Base-by-base conservation (phyloP, 768 basidiomycete species). In the Mycena kentingensis region DNA sequence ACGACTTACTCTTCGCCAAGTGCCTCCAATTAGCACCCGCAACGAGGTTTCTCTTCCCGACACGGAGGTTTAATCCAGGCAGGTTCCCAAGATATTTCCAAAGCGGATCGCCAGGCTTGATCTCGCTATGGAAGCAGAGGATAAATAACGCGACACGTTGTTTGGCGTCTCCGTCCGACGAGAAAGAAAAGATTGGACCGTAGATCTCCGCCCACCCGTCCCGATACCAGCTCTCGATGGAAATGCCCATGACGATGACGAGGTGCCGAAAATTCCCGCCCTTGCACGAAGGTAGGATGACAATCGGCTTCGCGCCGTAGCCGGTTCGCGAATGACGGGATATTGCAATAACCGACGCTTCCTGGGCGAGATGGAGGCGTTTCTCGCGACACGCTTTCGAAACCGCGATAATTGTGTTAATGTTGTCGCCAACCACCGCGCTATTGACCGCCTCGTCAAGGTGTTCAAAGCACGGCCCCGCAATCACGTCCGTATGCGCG, bases 401-500 rank as follows among this genome's bases (percentile, higher is more conserved):
- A 1, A 65, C 50, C 0, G 51, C 48, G 10, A 48, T 37, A 3
- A 65, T 54, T 7, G 36, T 35, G 8, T 43, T 28, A 5, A 64
- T 42, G 18, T 65, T 38, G 2, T 60, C 47, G 2, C 66, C 66
- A 35, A 67, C 56, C 25, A 54, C 57, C 0, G 58, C 10, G 1
- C 57, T 58, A 22, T 48, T 18, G 2, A 67, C 44, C 16, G 42
- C 45, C 1, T 29, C 12, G 12, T 26, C 29, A 3, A 57, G 49
- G 47, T 68, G 66, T 43, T 68, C 60, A 15, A 49, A 39, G 41
- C 68, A 70, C 19, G 69, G 54, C 0, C 69, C 68, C 1, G 53
- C 67, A 24, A 65, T 63, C 25, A 51, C 26, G 47, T 68, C 67
- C 1, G 56, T 51, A 11, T 47, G 44, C 1, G 63, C n/a, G 16